Percentiles rank a stretch among this genome's conserved stretches.
Conservation (phyloP, 768 basidiomycete genomes). For the Chiua virens region DNA sequence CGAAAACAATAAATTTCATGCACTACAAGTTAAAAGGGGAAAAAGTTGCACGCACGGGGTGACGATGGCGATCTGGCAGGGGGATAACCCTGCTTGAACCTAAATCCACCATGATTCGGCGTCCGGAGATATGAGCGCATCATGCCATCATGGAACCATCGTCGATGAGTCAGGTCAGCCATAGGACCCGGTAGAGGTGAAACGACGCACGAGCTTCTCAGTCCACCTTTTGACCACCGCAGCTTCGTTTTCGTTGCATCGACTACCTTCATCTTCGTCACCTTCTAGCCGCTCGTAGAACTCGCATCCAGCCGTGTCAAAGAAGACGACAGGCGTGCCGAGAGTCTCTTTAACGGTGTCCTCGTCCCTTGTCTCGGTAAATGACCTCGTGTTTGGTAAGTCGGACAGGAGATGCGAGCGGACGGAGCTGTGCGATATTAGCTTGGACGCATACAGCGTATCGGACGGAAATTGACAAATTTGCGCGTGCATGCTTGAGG, state of each 20-base stretch:
- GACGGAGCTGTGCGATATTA: constrained; percentile 72
- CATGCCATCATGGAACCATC: too few species aligned
- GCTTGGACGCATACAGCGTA: constrained; percentile 71
- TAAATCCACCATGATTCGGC: constrained; percentile 28
- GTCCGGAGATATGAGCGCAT: too few species aligned
- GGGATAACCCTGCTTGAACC: constrained; percentile 59
- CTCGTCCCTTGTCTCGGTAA: constrained; percentile 40
- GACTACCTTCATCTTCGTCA: constrained; percentile 84
- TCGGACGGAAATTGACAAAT: constrained; percentile 87
- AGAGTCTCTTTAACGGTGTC: constrained; percentile 75
- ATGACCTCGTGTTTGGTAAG: constrained; percentile 51
- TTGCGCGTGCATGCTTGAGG: constrained; percentile 74
- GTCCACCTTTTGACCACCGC: constrained; percentile 83
- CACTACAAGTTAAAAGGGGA: too few species aligned
- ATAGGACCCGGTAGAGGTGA: neutral
- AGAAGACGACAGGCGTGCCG: constrained; percentile 82
- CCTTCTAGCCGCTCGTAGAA: constrained; percentile 84
- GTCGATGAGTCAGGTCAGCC: too few species aligned
- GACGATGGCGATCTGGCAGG: constrained; percentile 81
- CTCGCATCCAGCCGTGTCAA: constrained; percentile 93
- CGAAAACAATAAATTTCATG: too few species aligned
- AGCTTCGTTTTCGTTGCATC: constrained; percentile 94
- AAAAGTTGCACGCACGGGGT: constrained; percentile 58
- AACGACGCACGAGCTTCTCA: constrained; percentile 61
- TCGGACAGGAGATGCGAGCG: constrained; percentile 70